phyloP scores from a whole-genome alignment of 2,329 filamentous ascomycete species.

The Biscogniauxia mediterranea region DNA sequence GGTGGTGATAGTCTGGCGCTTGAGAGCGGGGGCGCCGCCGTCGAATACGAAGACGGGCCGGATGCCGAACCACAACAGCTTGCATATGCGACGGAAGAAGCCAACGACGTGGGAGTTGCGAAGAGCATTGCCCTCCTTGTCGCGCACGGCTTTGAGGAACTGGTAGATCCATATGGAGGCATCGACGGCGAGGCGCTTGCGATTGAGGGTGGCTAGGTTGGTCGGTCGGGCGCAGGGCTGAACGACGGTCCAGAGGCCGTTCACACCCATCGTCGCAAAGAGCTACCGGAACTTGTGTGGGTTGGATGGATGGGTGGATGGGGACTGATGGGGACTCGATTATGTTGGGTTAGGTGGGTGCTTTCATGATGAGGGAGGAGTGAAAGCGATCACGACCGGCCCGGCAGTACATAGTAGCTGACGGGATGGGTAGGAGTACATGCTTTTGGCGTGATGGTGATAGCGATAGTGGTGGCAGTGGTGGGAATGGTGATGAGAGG shows the following conservation, averaged over 20 bases:
- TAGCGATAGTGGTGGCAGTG: no score
- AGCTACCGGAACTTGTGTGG: slow-evolving; percentile 4
- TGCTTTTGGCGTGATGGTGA: no score
- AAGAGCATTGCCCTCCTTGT: slow-evolving; percentile 95
- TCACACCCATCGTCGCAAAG: slow-evolving; percentile 79
- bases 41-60: slow-evolving; percentile 98
- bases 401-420: no score
- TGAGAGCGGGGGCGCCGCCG: slow-evolving; percentile 86
- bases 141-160: slow-evolving; percentile 96
- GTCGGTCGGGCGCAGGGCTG: slow-evolving; percentile 94
- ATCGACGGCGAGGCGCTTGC: slow-evolving; percentile 93
- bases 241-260: slow-evolving; percentile 93
- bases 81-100: slow-evolving; percentile 98
- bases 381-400: slow-evolving; percentile 3
- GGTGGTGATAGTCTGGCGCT: slow-evolving; percentile 82
- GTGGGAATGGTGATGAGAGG: neutral
- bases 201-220: slow-evolving; percentile 93
- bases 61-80: slow-evolving; percentile 94
- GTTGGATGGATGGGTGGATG: neutral
- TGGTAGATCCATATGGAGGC: slow-evolving; percentile 99
- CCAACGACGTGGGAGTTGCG: slow-evolving; percentile 95
- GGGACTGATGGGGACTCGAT: neutral
- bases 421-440: no score
- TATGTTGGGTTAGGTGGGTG: neutral
- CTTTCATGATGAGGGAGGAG: no score